These are phyloP conservation scores for Podaxis sp. DNA, from an alignment of 768 basidiomycete genomes.

Conservation along the genomic window DNA sequence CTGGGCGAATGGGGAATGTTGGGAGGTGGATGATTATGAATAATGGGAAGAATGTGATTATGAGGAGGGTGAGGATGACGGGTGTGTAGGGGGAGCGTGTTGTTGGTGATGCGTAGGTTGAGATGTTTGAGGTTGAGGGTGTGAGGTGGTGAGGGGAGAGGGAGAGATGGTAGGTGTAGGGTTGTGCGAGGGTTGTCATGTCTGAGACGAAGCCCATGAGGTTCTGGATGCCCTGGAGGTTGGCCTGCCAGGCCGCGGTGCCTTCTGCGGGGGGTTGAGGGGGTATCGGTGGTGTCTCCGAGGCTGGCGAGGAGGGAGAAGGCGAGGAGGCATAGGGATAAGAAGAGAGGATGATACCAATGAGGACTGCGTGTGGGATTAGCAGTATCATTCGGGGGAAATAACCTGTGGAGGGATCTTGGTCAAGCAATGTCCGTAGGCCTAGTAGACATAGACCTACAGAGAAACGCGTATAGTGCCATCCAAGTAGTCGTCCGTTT, in stretches of 20 bases:
- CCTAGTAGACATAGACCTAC: conserved; percentile 42
- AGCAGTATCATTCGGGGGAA: conserved; percentile 73
- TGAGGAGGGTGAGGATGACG: conserved; percentile 49
- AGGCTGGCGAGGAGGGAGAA: conserved; percentile 18
- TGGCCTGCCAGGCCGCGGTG: conserved; percentile 80
- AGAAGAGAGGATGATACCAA: conserved; percentile 64
- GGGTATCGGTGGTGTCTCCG: conserved; percentile 27
- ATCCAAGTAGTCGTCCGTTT: conserved; percentile 74
- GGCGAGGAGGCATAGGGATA: conserved; percentile 46
- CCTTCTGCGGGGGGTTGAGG: conserved; percentile 52
- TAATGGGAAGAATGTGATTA: conserved; percentile 52
- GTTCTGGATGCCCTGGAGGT: conserved; percentile 88
- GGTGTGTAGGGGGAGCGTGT: conserved; percentile 49
- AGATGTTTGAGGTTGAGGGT: conserved; percentile 21
- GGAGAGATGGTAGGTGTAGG: conserved; percentile 49
- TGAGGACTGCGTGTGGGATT: conserved; percentile 61
- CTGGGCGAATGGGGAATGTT: conserved; percentile 45
- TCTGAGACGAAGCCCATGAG: conserved; percentile 88
- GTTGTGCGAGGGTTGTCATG: conserved; percentile 49
- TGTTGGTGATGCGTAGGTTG: conserved; percentile 13
- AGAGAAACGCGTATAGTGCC: conserved; percentile 73
- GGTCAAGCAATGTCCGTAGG: not conserved
- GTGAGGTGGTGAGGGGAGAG: conserved; percentile 44
- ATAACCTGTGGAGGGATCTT: conserved; percentile 49
- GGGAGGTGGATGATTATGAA: conserved; percentile 44